Conservation (phyloP, 208 protist genomes). For the Crithidia brevicula region DNA sequence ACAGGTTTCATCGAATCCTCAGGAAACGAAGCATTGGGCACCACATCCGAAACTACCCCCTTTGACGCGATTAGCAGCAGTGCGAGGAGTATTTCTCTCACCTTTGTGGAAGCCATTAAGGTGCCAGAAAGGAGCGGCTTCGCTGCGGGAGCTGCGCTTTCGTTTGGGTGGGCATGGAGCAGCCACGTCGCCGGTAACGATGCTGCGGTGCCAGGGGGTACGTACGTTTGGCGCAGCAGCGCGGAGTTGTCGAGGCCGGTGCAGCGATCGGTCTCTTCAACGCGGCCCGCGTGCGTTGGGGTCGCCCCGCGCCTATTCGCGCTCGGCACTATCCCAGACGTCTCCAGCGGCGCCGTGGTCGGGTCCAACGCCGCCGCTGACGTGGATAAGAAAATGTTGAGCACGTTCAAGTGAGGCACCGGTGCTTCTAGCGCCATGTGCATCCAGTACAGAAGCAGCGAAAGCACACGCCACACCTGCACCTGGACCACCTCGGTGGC, state of each 20-base stretch:
- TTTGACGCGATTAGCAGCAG: slow-evolving; percentile 15
- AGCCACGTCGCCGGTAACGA: not conserved
- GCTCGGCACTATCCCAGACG: too few species aligned
- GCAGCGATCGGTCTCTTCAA: slow-evolving; percentile 23
- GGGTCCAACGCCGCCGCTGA: slow-evolving; percentile 12
- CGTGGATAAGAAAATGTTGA: slow-evolving; percentile 23
- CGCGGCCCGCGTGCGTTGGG: too few species aligned
- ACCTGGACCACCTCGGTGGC: slow-evolving; percentile 17
- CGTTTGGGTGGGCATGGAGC: not conserved
- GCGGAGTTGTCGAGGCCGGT: slow-evolving; percentile 31
- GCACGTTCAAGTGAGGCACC: slow-evolving; percentile 9
- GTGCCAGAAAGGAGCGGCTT: not conserved
- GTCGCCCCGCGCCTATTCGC: too few species aligned
- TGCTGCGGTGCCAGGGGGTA: not conserved
- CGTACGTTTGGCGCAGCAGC: slow-evolving; percentile 15
- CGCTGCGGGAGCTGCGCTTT: not conserved
- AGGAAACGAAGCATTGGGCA: not conserved
- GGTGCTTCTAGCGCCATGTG: slow-evolving; percentile 15
- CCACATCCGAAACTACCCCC: slow-evolving; percentile 13
- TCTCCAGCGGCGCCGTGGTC: not conserved
- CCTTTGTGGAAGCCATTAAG: slow-evolving; percentile 6
- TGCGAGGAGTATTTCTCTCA: slow-evolving; percentile 12
- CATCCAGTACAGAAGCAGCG: slow-evolving; percentile 33
- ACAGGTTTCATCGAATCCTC: not conserved
- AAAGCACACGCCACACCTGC: slow-evolving; percentile 30